Percentiles rank a stretch among this genome's conserved stretches.
These are phyloP conservation scores for Geranium brycei DNA, from an alignment of 345 rosid genomes.

Conservation along the genomic window DNA sequence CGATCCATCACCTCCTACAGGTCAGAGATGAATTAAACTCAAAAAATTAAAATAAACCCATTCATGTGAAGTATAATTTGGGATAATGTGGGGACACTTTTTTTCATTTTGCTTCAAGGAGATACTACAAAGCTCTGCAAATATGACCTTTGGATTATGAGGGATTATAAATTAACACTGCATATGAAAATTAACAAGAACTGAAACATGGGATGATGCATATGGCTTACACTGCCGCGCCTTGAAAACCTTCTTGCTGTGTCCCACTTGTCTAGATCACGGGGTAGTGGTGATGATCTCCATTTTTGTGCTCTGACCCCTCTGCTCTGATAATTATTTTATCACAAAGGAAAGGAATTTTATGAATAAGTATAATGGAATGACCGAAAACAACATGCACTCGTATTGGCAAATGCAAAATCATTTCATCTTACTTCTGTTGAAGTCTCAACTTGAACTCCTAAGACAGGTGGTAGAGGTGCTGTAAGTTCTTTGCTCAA, in stretches of 20 bases:
- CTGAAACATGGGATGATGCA: not conserved
- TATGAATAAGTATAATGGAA: not conserved
- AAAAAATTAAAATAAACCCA: slow-evolving; percentile 6
- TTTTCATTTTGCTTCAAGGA: too few relatives aligned
- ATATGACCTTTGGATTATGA: not conserved
- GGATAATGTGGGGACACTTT: too few relatives aligned
- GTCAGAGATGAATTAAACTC: slow-evolving; percentile 8
- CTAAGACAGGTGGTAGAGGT: slow-evolving; percentile 27
- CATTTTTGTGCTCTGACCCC: slow-evolving; percentile 28
- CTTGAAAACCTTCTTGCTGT: slow-evolving; percentile 79
- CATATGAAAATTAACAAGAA: not conserved
- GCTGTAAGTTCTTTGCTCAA: slow-evolving; percentile 60
- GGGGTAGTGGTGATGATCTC: slow-evolving; percentile 66
- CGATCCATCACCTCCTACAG: slow-evolving; percentile 56
- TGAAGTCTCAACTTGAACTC: slow-evolving; percentile 20
- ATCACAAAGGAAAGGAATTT: not conserved
- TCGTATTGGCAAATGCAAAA: slow-evolving; percentile 1
- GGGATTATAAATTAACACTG: not conserved
- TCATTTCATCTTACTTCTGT: slow-evolving; percentile 24
- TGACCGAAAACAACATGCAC: not conserved
- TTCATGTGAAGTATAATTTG: too few relatives aligned
- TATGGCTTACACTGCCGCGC: slow-evolving; percentile 62
- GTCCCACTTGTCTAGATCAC: slow-evolving; percentile 93
- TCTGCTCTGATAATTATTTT: slow-evolving; percentile 20
- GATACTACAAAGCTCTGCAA: too few relatives aligned